Conservation (phyloP, 495 filamentous ascomycete genomes). For the Podospora conica region DNA sequence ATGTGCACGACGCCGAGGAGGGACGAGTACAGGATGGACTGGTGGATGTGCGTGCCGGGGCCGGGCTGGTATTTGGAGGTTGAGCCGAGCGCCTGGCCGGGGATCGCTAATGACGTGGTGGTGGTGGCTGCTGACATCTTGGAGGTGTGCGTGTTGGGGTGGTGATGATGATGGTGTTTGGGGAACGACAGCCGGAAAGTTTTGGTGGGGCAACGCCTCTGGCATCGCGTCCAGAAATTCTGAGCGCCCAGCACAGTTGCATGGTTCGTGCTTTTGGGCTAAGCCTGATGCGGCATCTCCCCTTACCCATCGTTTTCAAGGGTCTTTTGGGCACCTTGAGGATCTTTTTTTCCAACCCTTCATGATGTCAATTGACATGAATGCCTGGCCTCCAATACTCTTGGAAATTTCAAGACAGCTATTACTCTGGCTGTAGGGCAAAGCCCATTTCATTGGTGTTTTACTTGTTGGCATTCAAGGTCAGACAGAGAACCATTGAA, state of each 20-base stretch:
- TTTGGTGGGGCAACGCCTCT: not conserved
- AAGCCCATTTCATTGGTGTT: not conserved
- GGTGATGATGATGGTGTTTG: not conserved
- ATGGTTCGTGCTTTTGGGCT: not conserved
- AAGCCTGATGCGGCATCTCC: not conserved
- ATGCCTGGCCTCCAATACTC: not conserved
- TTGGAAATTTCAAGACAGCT: not conserved
- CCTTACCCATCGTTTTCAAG: not conserved
- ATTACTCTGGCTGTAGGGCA: not conserved
- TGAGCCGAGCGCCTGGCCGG: conserved; percentile 74
- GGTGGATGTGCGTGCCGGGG: conserved; percentile 73
- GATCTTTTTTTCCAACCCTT: not conserved
- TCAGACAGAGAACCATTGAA: not conserved
- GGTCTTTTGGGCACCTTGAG: not conserved
- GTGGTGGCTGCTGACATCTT: conserved; percentile 18
- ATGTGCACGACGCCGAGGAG: conserved; percentile 56
- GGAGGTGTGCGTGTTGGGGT: too few species aligned
- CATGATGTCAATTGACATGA: too few species aligned
- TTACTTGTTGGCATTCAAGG: not conserved
- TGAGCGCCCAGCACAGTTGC: not conserved
- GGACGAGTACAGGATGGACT: conserved; percentile 66
- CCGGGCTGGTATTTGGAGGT: conserved; percentile 59
- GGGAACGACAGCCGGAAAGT: not conserved
- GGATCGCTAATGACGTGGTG: conserved; percentile 41
- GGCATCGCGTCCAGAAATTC: not conserved